These are phyloP conservation scores for Phytophthora fragariaefolia DNA, from an alignment of 352 stramenopile genomes.

Conservation along the genomic window DNA sequence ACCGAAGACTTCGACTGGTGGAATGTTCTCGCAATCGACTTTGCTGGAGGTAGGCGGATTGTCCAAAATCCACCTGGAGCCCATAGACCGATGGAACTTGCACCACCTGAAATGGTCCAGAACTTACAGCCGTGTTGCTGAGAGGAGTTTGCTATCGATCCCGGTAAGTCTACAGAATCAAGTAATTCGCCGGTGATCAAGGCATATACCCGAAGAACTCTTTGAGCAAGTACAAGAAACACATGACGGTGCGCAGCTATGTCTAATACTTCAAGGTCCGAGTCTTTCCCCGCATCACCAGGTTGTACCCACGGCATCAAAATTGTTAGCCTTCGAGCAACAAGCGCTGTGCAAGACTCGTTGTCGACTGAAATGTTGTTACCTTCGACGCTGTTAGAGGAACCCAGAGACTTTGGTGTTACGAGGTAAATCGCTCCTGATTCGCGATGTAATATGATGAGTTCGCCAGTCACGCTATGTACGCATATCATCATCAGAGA, in stretches of 20 bases:
- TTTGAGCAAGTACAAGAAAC: constrained; percentile 31
- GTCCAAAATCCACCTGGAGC: constrained; percentile 65
- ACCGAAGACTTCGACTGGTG: constrained; percentile 13
- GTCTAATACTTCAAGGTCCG: constrained; percentile 31
- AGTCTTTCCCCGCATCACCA: neutral
- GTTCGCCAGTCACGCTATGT: constrained; percentile 81
- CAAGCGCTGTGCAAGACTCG: constrained; percentile 27
- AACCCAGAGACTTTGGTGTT: constrained; percentile 23
- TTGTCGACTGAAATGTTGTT: constrained; percentile 9
- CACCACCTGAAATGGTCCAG: constrained; percentile 55
- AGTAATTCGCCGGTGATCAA: constrained; percentile 56
- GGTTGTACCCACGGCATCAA: constrained; percentile 34
- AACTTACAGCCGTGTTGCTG: constrained; percentile 33
- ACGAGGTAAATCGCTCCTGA: constrained; percentile 55
- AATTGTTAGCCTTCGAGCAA: constrained; percentile 32
- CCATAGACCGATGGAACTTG: constrained; percentile 69
- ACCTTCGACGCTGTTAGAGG: constrained; percentile 1
- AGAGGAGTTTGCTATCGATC: constrained; percentile 1
- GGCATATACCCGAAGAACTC: constrained; percentile 54
- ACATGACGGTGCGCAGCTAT: constrained; percentile 40
- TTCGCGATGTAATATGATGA: constrained; percentile 54
- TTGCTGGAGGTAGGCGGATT: constrained; percentile 60
- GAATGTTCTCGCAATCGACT: constrained; percentile 41
- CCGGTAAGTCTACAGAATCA: constrained; percentile 45
- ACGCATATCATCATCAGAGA: constrained; percentile 45